Conservation (phyloP, 176 grass and related monocot genomes). For the Phoenix roebelenii region DNA sequence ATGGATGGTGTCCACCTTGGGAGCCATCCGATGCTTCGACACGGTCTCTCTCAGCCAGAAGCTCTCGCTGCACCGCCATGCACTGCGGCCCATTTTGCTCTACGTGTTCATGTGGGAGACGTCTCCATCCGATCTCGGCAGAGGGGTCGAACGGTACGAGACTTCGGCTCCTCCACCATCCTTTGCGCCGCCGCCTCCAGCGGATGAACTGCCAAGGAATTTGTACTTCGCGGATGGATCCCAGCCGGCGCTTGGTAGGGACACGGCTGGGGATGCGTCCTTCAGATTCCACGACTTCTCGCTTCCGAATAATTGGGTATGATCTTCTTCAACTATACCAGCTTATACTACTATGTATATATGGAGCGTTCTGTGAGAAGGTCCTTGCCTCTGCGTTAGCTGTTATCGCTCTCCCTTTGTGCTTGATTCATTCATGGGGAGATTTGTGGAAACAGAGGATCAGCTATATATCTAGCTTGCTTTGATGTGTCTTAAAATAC, state of each 20-base stretch:
- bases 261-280: constrained; percentile 63
- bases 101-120: constrained; percentile 81
- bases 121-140: neutral
- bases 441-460: no score
- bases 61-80: constrained; percentile 87
- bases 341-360: no score
- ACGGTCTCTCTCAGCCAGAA: constrained; percentile 95
- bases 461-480: no score
- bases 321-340: neutral
- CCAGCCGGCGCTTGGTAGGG: constrained; percentile 35
- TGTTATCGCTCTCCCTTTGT: no score
- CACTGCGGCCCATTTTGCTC: constrained; percentile 58
- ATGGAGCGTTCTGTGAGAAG: no score
- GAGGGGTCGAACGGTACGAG: no score
- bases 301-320: constrained; percentile 82
- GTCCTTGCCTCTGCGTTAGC: no score
- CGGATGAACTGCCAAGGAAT: neutral
- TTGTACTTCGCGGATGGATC: neutral
- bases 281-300: constrained; percentile 85
- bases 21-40: constrained; percentile 86
- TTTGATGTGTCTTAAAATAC: no score
- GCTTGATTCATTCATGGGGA: no score
- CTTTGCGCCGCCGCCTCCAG: neutral
- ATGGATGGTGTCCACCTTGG: constrained; percentile 76
- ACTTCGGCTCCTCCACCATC: neutral